Evolutionary conservation across 768 basidiomycete genomes (phyloP).

Genomic region (Suillus subalutaceus): DNA sequence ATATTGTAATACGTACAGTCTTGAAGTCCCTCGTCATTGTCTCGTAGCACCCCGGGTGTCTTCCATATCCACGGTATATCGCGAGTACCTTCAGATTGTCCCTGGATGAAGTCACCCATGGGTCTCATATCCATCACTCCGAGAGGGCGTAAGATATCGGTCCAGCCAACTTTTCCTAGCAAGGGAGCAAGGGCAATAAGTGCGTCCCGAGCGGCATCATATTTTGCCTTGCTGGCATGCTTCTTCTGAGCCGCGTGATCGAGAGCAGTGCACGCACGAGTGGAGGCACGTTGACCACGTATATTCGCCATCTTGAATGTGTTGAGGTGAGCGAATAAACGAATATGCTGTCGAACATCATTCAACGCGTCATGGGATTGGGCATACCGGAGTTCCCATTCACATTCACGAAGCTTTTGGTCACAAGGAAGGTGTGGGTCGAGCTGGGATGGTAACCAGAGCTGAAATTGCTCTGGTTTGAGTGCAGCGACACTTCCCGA

Average conservation of each 20-base stretch:
- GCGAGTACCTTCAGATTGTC: constrained; percentile 10
- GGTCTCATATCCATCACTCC: neutral
- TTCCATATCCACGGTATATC: no score
- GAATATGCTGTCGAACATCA: constrained; percentile 11
- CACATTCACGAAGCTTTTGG: neutral
- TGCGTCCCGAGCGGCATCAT: constrained; percentile 15
- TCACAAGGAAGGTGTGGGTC: neutral
- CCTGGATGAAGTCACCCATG: neutral
- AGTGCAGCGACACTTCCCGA: neutral
- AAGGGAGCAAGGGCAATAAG: neutral
- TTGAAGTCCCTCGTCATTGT: neutral
- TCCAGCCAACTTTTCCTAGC: constrained; percentile 1
- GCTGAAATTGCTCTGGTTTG: neutral
- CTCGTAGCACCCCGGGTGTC: neutral
- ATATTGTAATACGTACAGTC: neutral
- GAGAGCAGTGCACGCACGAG: neutral
- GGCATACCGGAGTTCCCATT: constrained; percentile 16
- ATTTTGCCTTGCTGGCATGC: constrained; percentile 5
- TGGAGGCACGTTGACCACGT: neutral
- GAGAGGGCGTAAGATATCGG: neutral
- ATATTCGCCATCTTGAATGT: neutral
- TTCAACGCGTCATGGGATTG: constrained; percentile 18
- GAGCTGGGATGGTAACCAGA: constrained; percentile 6
- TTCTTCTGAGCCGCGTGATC: constrained; percentile 5
- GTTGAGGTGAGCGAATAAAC: neutral